Evolutionary conservation across 1,284 basidiomycete genomes (phyloP).

Genomic region (Ustilago crameri): DNA sequence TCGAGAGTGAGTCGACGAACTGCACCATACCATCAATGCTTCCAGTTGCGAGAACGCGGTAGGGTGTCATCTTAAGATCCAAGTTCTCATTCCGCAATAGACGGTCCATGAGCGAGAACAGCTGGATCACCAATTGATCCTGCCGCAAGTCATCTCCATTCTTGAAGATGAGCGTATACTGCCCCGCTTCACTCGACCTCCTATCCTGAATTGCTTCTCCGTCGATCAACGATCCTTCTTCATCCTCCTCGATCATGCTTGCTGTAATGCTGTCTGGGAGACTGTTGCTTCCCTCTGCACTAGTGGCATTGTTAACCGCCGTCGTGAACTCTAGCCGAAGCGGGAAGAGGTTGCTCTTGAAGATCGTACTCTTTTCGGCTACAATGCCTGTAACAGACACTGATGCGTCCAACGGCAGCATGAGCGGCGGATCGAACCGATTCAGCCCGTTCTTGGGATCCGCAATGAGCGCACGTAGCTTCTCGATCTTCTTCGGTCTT

Average conservation of each 20-base stretch:
- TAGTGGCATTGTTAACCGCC: conserved; percentile 1
- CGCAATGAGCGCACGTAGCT: conserved; percentile 81
- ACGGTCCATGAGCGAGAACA: conserved; percentile 97
- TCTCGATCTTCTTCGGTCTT: conserved; percentile 96
- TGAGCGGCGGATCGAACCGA: conserved; percentile 53
- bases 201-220: conserved; percentile 17
- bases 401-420: conserved; percentile 85
- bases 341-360: conserved; percentile 96
- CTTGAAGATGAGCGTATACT: conserved; percentile 94
- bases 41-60: conserved; percentile 92
- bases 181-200: conserved; percentile 7
- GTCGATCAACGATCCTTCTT: conserved; percentile 13
- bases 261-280: conserved; percentile 41
- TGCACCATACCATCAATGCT: conserved; percentile 94
- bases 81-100: conserved; percentile 93
- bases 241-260: conserved; percentile 26
- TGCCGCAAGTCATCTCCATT: conserved; percentile 98
- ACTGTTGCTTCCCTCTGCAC: conserved; percentile 2
- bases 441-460: conserved; percentile 81
- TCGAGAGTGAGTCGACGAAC: conserved; percentile 92
- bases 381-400: conserved; percentile 85
- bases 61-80: conserved; percentile 90
- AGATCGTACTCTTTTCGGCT: conserved; percentile 90
- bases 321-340: conserved; percentile 82
- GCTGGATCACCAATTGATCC: conserved; percentile 94